phyloP scores from a whole-genome alignment of 345 rosid species.

The Arabidopsis arenosa region DNA sequence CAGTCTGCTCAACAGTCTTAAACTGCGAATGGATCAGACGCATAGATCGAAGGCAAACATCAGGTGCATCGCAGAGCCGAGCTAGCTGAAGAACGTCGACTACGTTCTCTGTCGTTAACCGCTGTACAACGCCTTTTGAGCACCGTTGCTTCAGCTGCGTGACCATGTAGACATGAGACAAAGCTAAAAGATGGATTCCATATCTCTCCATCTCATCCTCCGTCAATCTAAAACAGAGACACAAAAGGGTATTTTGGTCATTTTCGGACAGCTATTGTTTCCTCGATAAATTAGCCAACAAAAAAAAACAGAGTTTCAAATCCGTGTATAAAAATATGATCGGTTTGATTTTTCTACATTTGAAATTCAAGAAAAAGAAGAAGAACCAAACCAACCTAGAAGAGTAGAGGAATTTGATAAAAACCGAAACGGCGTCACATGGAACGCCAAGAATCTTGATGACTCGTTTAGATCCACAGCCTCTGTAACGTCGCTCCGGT shows the following conservation, averaged over 20 bases:
- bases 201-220: conserved; percentile 69
- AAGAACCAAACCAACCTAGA: conserved; percentile 58
- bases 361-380: neutral
- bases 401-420: conserved; percentile 67
- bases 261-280: neutral
- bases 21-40: conserved; percentile 55
- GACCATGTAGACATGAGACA: conserved; percentile 79
- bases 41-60: conserved; percentile 69
- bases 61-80: conserved; percentile 78
- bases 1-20: conserved; percentile 64
- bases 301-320: conserved; percentile 2
- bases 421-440: conserved; percentile 73
- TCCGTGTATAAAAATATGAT: neutral
- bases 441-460: conserved; percentile 87
- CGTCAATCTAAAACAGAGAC: conserved; percentile 51
- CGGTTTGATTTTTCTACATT: neutral
- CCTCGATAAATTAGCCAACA: neutral
- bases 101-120: conserved; percentile 68
- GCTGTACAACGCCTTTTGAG: conserved; percentile 49
- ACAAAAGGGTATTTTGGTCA: conserved; percentile 7
- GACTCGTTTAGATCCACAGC: conserved; percentile 50
- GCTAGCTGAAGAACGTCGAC: conserved; percentile 84
- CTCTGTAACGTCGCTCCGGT: conserved; percentile 61
- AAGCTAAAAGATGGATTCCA: conserved; percentile 74
- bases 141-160: conserved; percentile 73